These are phyloP conservation scores for Daldinia bambusicola DNA, from an alignment of 495 filamentous ascomycete species.

Conservation along the genomic window DNA sequence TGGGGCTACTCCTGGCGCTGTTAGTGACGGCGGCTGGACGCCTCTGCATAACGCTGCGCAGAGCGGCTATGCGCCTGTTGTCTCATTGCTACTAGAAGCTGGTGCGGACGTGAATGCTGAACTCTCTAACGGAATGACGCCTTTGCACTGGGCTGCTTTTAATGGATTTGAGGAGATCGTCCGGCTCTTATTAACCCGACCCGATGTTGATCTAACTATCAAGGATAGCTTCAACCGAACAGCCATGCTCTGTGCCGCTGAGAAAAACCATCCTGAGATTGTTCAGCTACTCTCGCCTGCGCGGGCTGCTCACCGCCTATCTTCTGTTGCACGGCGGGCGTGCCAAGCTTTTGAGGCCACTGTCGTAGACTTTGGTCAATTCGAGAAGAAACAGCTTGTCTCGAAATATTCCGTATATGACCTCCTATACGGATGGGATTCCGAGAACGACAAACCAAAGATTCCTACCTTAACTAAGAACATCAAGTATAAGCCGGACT, in stretches of 20 bases:
- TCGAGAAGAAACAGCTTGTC: conserved; percentile 70
- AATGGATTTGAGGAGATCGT: conserved; percentile 68
- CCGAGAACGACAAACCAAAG: conserved; percentile 64
- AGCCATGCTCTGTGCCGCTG: conserved; percentile 67
- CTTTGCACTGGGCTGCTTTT: conserved; percentile 71
- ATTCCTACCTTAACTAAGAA: conserved; percentile 65
- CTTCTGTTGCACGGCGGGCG: conserved; percentile 64
- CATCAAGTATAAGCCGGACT: conserved; percentile 62
- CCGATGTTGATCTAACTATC: conserved; percentile 58
- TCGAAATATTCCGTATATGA: conserved; percentile 67
- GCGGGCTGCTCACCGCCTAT: conserved; percentile 62
- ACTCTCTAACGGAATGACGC: conserved; percentile 66
- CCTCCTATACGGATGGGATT: conserved; percentile 69
- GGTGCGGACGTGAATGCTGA: conserved; percentile 67
- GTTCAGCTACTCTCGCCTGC: conserved; percentile 66
- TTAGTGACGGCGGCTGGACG: conserved; percentile 71
- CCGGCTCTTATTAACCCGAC: conserved; percentile 59
- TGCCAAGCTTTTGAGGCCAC: conserved; percentile 72
- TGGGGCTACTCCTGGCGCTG: conserved; percentile 63
- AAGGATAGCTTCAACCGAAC: conserved; percentile 72
- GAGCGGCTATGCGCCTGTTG: conserved; percentile 62
- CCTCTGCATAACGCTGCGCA: conserved; percentile 72
- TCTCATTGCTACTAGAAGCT: conserved; percentile 59
- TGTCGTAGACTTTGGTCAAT: conserved; percentile 75
- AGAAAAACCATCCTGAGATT: conserved; percentile 67